Evolutionary conservation across 306 rosid species (phyloP).

Genomic region (Pterocarpus macrocarpus): DNA sequence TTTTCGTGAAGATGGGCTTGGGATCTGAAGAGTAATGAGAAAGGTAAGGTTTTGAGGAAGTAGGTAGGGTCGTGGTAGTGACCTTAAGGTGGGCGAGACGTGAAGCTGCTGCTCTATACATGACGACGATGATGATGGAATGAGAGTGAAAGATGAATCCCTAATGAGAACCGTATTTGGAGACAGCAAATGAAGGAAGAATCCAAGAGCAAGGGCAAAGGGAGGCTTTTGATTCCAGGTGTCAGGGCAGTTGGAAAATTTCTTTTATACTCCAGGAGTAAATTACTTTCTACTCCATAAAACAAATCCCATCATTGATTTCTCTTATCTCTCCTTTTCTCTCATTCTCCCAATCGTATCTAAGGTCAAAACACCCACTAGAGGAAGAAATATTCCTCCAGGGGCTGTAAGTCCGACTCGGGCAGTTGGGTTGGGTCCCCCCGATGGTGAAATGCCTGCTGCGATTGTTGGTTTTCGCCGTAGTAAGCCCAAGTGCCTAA

Average conservation of each 20-base stretch:
- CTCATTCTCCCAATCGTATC: no score
- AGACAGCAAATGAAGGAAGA: not conserved
- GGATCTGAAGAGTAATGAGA: conserved; percentile 9
- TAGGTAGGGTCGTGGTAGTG: not conserved
- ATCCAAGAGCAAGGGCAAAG: not conserved
- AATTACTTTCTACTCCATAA: no score
- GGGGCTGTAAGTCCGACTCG: no score
- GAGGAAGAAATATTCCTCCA: no score
- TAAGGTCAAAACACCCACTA: no score
- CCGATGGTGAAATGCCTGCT: not conserved
- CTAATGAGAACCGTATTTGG: not conserved
- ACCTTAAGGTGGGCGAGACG: conserved; percentile 76
- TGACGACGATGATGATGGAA: conserved; percentile 43
- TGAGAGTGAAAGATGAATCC: not conserved
- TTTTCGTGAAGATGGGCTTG: not conserved
- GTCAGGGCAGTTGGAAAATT: not conserved
- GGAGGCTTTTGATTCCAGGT: conserved; percentile 9
- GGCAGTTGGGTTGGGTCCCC: not conserved
- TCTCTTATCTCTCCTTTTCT: no score
- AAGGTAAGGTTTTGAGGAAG: not conserved
- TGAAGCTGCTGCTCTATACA: conserved; percentile 68
- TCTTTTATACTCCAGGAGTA: no score
- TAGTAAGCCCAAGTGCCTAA: no score
- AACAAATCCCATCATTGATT: no score
- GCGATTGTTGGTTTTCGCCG: not conserved